phyloP scores from a whole-genome alignment of 2,329 filamentous ascomycete species.

The Hymenoscyphus fructigenus region DNA sequence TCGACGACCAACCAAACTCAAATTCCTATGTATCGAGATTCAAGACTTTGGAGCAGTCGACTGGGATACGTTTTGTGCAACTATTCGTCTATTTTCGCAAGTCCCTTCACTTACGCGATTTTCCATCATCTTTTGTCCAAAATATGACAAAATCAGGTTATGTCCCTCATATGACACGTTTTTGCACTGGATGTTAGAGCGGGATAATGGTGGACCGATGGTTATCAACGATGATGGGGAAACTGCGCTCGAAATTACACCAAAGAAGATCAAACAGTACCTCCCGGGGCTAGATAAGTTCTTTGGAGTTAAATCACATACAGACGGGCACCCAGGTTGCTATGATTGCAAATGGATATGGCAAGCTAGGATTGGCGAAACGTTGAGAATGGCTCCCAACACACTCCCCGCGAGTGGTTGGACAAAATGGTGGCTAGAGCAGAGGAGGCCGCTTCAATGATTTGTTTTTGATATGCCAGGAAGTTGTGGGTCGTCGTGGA shows the following conservation, averaged over 20 bases:
- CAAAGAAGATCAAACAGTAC: not conserved
- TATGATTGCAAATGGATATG: not conserved
- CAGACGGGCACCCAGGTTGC: not conserved
- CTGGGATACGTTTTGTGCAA: not conserved
- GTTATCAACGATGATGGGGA: too few species aligned
- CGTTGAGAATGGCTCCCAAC: constrained; percentile 1
- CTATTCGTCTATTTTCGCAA: not conserved
- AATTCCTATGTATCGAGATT: not conserved
- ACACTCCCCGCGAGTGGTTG: too few species aligned
- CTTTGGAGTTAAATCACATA: not conserved
- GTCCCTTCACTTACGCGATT: not conserved
- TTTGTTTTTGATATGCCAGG: too few species aligned
- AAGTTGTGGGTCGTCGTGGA: too few species aligned
- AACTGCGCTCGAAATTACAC: too few species aligned
- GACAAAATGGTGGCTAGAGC: too few species aligned
- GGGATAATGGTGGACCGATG: too few species aligned
- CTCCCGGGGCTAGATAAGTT: not conserved
- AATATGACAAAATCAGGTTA: not conserved
- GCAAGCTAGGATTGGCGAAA: not conserved
- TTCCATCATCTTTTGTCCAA: not conserved
- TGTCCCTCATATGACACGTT: too few species aligned
- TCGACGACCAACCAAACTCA: not conserved
- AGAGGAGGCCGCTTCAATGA: too few species aligned
- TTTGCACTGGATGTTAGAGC: too few species aligned
- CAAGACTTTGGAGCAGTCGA: not conserved